A percentile compares a stretch with the other conserved stretches of the same genome.
These are phyloP conservation scores for Corinectria fuckeliana DNA, from an alignment of 2,329 filamentous ascomycete genomes.

Conservation along the genomic window DNA sequence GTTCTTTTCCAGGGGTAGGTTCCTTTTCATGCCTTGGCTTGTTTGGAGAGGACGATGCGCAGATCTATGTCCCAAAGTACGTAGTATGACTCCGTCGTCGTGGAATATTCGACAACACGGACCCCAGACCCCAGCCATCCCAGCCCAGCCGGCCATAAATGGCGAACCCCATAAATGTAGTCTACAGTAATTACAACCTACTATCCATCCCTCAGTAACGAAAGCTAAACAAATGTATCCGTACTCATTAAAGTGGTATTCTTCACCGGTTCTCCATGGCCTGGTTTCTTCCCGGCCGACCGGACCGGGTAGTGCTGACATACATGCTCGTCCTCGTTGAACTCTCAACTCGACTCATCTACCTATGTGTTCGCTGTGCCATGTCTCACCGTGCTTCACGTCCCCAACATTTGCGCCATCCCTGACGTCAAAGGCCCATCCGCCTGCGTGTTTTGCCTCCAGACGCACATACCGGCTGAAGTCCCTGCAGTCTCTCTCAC, in stretches of 20 bases:
- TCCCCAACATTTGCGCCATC: constrained; percentile 32
- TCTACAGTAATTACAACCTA: too few relatives aligned
- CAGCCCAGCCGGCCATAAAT: too few relatives aligned
- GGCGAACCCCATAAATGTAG: too few relatives aligned
- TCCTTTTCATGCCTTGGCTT: neutral
- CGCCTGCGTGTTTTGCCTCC: neutral
- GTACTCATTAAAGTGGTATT: too few relatives aligned
- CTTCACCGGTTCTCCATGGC: neutral
- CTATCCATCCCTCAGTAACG: too few relatives aligned
- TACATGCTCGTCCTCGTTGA: constrained; percentile 9
- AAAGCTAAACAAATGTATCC: too few relatives aligned
- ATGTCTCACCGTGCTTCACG: constrained; percentile 16
- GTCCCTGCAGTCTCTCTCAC: constrained; percentile 20
- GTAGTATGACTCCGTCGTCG: neutral
- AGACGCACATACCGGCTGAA: neutral
- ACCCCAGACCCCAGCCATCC: neutral
- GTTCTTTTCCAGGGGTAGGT: constrained; percentile 6
- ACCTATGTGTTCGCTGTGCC: constrained; percentile 7
- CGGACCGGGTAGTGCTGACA: neutral
- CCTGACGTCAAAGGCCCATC: constrained; percentile 27
- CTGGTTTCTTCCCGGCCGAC: neutral
- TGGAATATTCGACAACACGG: neutral
- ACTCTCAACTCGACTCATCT: neutral
- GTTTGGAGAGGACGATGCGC: constrained; percentile 12
- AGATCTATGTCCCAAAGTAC: neutral